Base-by-base conservation (phyloP, 2,329 filamentous ascomycete genomes). In the Xylaria sp. region DNA sequence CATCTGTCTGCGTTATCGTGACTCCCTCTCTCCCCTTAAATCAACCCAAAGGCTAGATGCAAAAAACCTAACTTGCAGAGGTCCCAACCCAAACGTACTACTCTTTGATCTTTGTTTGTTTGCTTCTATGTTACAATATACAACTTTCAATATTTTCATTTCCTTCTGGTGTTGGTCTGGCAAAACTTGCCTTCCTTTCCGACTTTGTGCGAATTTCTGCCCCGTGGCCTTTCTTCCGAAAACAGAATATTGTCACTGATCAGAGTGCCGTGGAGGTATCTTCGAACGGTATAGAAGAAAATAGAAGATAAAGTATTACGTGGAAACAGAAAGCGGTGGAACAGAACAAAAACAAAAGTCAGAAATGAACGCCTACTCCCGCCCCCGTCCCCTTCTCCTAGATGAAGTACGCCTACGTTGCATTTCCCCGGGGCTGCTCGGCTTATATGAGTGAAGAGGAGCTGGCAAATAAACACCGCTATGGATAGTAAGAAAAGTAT, bases 91-190 rank as follows among this genome's bases (percentile, higher is more conserved):
- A 48, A 18, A 25, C 23, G 9, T 29, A 18, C 44, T 60, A n/a
- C n/a, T 40, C 21, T 54, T 55, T 51, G 21, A 48, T 63, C 32
- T 18, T 42, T 29, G 25, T 3, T 44, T 32, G 29, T 35, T 44
- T 25, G 13, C 37, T 25, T 66, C 65, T 63, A 68, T 68, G 55
- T n/a, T 68, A 68, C 65, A 68, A 63, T 65, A 65, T 68, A 68
- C 60, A 65, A 64, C 44, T 58, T 35, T 10, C 37, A 4, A 59
- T 50, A 21, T 48, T 25, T 53, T 12, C 40, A 13, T 18, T 57
- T 44, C 18, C 13, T 40, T 23, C 25, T 1, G 42, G n/a, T 9
- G 5, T 32, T 8, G 10, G 40, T 32, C 51, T 47, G 40, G 32
- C 18, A 18, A 51, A 18, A 51, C 10, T 35, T 35, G 8, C 32